Percentiles rank a stretch among this genome's conserved stretches.
Conservation (phyloP, 139 green algal genomes). For the Cymbomonas tetramitiformis region DNA sequence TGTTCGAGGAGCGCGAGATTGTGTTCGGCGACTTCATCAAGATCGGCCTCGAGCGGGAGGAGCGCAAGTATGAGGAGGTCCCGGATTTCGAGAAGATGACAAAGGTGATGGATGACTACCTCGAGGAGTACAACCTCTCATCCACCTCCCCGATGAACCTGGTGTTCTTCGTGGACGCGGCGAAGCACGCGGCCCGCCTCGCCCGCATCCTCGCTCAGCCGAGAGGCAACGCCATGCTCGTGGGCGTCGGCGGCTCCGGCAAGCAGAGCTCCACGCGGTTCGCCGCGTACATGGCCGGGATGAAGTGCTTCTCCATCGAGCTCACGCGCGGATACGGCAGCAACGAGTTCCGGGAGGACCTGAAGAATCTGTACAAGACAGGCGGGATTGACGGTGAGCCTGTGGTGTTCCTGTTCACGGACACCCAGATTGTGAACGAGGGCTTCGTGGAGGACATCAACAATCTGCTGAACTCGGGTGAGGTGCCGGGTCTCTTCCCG, state of each 20-base stretch:
- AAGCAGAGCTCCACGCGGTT: constrained; percentile 64
- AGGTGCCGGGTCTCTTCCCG: constrained; percentile 37
- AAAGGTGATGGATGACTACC: constrained; percentile 47
- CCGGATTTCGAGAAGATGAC: constrained; percentile 26
- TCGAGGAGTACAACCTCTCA: constrained; percentile 56
- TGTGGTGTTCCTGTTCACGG: constrained; percentile 56
- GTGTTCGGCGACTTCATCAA: constrained; percentile 37
- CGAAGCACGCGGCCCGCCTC: constrained; percentile 58
- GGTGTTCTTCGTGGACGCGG: constrained; percentile 68
- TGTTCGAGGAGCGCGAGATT: constrained; percentile 20
- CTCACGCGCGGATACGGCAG: constrained; percentile 46
- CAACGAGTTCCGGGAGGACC: constrained; percentile 55
- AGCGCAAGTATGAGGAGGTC: constrained; percentile 24
- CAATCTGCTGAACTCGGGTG: constrained; percentile 58
- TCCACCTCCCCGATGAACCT: constrained; percentile 49
- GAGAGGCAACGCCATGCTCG: constrained; percentile 65
- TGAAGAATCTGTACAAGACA: constrained; percentile 59
- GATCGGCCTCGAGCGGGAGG: constrained; percentile 17
- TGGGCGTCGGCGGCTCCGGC: constrained; percentile 66
- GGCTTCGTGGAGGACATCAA: constrained; percentile 67
- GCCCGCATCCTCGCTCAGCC: constrained; percentile 59
- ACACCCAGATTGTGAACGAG: constrained; percentile 58
- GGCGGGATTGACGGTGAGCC: constrained; percentile 46
- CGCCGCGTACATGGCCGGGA: constrained; percentile 41
- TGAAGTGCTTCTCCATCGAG: constrained; percentile 51